Evolutionary conservation across 2,329 filamentous ascomycete genomes (phyloP), one percentile per base, ranked within the genome.

Genomic region (Penicillium sumatraense): DNA sequence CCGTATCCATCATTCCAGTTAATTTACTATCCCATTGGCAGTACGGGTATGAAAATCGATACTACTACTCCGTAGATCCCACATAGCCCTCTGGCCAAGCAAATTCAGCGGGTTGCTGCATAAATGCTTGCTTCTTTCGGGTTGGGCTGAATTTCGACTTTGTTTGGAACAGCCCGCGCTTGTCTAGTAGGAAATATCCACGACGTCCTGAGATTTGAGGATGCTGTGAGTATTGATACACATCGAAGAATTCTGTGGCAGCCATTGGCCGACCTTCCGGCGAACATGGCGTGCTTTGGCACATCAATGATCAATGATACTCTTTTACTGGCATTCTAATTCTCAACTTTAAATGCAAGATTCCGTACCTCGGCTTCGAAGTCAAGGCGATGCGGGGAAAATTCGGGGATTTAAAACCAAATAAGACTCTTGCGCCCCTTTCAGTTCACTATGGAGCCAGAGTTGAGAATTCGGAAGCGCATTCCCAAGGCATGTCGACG

Each of bases 401-500:
- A n/a, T n/a, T n/a, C n/a, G n/a, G n/a, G 3, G 5, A 31, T 20
- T 31, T 8, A 31, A 10, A 16, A 27, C 24, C 2, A n/a, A 45
- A 45, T 3, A 45, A 46, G 6, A 14, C 11, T 27, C 9, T 18
- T 46, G 26, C 26, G 7, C 21, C 24, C n/a, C 16, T 14, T 24
- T 16, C 20, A 26, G 44, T 24, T 16, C 29, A n/a, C 29, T 27
- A 54, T 56, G 57, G 42, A 56, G 8, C 23, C 38, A 5, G 50
- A 59, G 13, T 47, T 23, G 14, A 41, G 53, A 14, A 57, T 63
- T 23, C 61, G 63, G 21, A 67, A 63, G 27, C 59, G 63, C 26
- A 58, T 63, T 44, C 64, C 64, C 11, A 63, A 60, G 29, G 65
- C 64, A 14, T 67, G 64, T 45, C 48, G 50, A 21, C 60, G 60